Base-by-base conservation (phyloP, 2,329 filamentous ascomycete genomes). In the Claviceps fusiformis region DNA sequence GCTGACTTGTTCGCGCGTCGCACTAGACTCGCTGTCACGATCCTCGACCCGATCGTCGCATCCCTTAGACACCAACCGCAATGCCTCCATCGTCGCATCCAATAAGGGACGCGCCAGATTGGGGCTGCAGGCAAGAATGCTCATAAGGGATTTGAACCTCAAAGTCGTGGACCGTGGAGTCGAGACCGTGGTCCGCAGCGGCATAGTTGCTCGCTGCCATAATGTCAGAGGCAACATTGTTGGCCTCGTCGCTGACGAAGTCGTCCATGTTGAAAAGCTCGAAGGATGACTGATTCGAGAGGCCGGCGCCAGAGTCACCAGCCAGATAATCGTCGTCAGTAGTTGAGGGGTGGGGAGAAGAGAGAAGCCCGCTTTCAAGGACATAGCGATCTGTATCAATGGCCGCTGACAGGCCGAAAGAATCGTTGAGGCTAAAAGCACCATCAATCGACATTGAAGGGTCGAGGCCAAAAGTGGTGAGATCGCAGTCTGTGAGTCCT, bases 341-440 rank as follows among this genome's bases (percentile, higher is more conserved):
- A 82, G 74, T 70, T 75, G 77, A 73, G 72, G 78, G 75, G 75
- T 81, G 73, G 85, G 83, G 75, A 73, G 82, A 79, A 88, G 85
- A 77, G 79, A 83, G 76, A 80, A 88, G 77, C 78, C 80, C 79
- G 77, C 80, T 80, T 79, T 88, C 82, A 85, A 85, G 73, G 83
- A 87, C 74, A 77, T 80, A 80, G 82, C 79, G 73, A 89, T 88
- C 80, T 82, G 82, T 68, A 70, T 82, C 77, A 88, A 71, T 72
- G 86, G 78, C 67, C 79, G 77, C 74, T 81, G 82, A 79, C 78
- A 80, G 56, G 76, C 78, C 69, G 81, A 87, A 80, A 82, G 78
- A 75, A 83, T 80, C 73, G 75, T 80, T 73, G 82, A 84, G 77
- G 78, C 84, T 74, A 81, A 81, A 73, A 77, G 79, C 70, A 83